These are phyloP conservation scores for Geotrichum candidum DNA, from an alignment of 1,139 yeast species.

Conservation along the genomic window DNA sequence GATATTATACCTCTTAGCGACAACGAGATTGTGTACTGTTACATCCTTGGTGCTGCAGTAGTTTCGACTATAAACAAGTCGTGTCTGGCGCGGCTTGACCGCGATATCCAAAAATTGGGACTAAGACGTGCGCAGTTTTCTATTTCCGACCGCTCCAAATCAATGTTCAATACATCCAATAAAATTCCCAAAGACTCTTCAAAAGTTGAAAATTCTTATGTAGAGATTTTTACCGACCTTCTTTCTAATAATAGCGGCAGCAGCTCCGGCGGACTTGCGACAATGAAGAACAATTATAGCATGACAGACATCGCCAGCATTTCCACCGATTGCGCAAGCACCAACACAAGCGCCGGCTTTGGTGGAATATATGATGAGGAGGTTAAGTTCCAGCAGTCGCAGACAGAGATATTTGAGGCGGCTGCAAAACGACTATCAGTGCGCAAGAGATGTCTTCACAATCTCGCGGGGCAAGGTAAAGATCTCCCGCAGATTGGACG, in stretches of 20 bases:
- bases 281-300: too few species aligned
- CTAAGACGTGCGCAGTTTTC: constrained; percentile 15
- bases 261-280: too few species aligned
- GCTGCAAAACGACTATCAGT: constrained; percentile 14
- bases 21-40: constrained; percentile 18
- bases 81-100: constrained; percentile 5
- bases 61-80: constrained; percentile 11
- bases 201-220: constrained; percentile 2
- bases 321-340: too few species aligned
- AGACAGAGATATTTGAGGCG: neutral
- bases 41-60: constrained; percentile 17
- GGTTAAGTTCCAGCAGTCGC: too few species aligned
- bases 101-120: constrained; percentile 16
- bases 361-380: too few species aligned
- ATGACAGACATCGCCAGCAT: too few species aligned
- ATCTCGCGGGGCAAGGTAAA: constrained; percentile 13
- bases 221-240: too few species aligned
- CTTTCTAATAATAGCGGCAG: too few species aligned
- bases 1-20: constrained; percentile 15
- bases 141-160: constrained; percentile 14
- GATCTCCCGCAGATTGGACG: constrained; percentile 19
- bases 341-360: too few species aligned
- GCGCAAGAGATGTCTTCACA: constrained; percentile 14
- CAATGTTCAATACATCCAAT: neutral
- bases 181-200: constrained; percentile 17